phyloP scores from a whole-genome alignment of 805 yeast genomes.

The Phaffomyces thermotolerans region DNA sequence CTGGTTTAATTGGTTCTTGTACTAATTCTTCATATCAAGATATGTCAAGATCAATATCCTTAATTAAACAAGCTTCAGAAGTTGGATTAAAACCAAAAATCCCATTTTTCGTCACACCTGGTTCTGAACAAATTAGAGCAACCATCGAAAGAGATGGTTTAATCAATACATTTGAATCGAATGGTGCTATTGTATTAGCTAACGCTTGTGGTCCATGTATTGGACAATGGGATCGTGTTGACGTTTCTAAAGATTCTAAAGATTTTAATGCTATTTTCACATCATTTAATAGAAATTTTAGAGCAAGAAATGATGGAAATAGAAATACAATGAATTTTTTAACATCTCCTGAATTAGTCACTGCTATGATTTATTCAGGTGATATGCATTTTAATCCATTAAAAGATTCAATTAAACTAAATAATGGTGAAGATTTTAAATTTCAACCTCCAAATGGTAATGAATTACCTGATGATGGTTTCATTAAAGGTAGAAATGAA shows the following conservation, averaged over 20 bases:
- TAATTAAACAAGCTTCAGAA: conserved; percentile 77
- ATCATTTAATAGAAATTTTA: conserved; percentile 95
- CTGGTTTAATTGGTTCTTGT: conserved; percentile 96
- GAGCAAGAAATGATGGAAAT: conserved; percentile 97
- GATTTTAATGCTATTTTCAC: conserved; percentile 88
- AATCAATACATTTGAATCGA: conserved; percentile 68
- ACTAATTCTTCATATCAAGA: conserved; percentile 98
- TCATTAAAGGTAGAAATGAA: conserved; percentile 62
- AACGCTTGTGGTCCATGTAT: conserved; percentile 99
- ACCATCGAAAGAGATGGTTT: conserved; percentile 94
- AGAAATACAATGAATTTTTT: conserved; percentile 95
- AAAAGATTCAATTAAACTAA: conserved; percentile 70
- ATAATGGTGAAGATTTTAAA: conserved; percentile 65
- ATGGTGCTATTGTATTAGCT: conserved; percentile 89
- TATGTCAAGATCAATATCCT: conserved; percentile 92
- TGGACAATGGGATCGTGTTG: conserved; percentile 98
- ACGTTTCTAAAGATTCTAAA: conserved; percentile 53
- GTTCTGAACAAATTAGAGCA: conserved; percentile 96
- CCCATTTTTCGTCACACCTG: conserved; percentile 94
- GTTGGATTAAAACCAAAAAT: conserved; percentile 87
- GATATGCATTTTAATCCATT: conserved; percentile 87
- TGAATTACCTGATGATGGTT: conserved; percentile 78
- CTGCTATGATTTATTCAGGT: conserved; percentile 95
- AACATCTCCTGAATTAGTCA: conserved; percentile 97
- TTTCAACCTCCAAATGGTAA: conserved; percentile 77